Conservation (phyloP, 371 early-diverging fungal species). For the Mortierella sp. region DNA sequence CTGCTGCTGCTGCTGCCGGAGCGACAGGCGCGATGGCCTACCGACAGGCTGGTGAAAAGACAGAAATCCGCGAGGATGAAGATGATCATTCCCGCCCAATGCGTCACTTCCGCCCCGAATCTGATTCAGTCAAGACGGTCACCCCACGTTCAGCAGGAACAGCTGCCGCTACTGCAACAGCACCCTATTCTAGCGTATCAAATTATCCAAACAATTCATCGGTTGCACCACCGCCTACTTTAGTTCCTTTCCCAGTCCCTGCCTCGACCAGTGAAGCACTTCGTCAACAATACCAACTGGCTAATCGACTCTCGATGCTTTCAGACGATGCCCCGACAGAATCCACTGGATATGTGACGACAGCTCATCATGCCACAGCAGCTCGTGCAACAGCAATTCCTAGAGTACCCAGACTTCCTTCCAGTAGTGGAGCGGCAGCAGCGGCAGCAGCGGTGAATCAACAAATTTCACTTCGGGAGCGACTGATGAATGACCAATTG, state of each 20-base stretch:
- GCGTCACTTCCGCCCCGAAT: no score
- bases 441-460: slow-evolving; percentile 39
- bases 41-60: no score
- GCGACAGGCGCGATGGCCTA: no score
- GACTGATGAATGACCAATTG: no score
- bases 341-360: background rate
- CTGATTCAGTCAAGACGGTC: background rate
- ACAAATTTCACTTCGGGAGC: slow-evolving; percentile 9
- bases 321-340: no score
- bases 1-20: background rate
- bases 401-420: background rate
- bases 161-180: background rate
- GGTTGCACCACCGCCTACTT: background rate
- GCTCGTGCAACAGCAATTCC: slow-evolving; percentile 1
- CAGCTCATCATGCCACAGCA: background rate
- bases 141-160: background rate
- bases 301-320: slow-evolving; percentile 27
- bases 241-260: slow-evolving; percentile 38
- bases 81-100: background rate
- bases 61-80: no score
- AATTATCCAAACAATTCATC: background rate
- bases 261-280: slow-evolving; percentile 27
- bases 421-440: slow-evolving; percentile 4
- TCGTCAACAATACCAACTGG: slow-evolving; percentile 32
- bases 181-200: background rate